These are phyloP conservation scores for Lichtheimia hyalospora DNA, from an alignment of 371 early-diverging fungal species.

Conservation along the genomic window DNA sequence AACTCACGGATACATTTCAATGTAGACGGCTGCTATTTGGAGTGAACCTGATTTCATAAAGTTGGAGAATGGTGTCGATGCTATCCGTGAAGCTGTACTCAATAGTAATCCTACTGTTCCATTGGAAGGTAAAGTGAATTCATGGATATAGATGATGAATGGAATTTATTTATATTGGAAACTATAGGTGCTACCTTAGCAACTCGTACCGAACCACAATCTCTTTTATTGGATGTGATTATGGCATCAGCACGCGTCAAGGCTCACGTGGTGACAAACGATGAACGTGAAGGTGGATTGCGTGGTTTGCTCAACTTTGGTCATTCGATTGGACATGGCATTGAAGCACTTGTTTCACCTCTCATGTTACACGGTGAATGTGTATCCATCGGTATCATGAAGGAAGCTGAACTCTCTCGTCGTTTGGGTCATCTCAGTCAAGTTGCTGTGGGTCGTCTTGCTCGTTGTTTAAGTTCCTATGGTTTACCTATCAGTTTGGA, in stretches of 20 bases:
- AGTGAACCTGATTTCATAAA: conserved; percentile 82
- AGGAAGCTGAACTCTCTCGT: conserved; percentile 93
- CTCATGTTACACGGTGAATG: conserved; percentile 96
- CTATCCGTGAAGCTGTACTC: conserved; percentile 73
- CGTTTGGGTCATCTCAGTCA: conserved; percentile 85
- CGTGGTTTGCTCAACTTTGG: conserved; percentile 97
- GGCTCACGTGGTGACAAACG: conserved; percentile 92
- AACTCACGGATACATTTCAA: not conserved
- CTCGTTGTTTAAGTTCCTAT: conserved; percentile 84
- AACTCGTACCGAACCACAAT: conserved; percentile 64
- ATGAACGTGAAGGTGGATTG: conserved; percentile 94
- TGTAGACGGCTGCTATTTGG: conserved; percentile 91
- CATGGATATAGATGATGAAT: too few relatives aligned
- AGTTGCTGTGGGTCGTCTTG: conserved; percentile 88
- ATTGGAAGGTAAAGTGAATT: conserved; percentile 48
- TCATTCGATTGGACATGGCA: conserved; percentile 95
- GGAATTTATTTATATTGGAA: not conserved
- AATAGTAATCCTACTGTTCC: conserved; percentile 43
- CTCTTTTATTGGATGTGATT: conserved; percentile 80
- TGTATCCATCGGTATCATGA: conserved; percentile 92
- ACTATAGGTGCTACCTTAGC: conserved; percentile 57
- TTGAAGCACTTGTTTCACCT: conserved; percentile 92
- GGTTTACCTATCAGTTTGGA: conserved; percentile 85
- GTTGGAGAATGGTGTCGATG: conserved; percentile 84
- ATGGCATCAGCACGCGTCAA: conserved; percentile 90